These are phyloP conservation scores for Claviceps sorghi DNA, from an alignment of 2,329 filamentous ascomycete genomes.

Conservation along the genomic window DNA sequence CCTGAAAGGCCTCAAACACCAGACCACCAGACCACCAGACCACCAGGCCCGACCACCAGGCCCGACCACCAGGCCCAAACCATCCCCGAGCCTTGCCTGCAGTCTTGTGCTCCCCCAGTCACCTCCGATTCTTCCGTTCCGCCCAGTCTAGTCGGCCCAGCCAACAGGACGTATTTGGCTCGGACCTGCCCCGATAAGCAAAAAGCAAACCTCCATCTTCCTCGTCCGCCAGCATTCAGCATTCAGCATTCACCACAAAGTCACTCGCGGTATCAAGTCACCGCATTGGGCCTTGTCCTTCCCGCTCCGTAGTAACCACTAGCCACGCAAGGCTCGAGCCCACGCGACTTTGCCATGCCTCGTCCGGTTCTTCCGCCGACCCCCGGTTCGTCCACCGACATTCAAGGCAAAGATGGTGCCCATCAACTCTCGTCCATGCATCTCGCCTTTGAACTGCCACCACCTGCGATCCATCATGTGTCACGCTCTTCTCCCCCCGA, in stretches of 20 bases:
- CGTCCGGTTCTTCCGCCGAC: slow-evolving; percentile 45
- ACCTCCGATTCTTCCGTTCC: neutral
- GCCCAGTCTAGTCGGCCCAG: neutral
- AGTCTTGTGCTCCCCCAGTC: neutral
- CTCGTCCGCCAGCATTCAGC: neutral
- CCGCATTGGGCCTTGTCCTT: neutral
- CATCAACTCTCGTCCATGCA: slow-evolving; percentile 47
- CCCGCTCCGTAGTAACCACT: neutral
- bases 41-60: neutral
- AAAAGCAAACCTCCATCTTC: neutral
- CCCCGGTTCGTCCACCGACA: slow-evolving; percentile 66
- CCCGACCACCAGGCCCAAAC: neutral
- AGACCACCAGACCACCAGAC: neutral
- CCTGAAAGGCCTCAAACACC: neutral
- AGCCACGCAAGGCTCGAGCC: neutral
- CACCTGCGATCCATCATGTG: slow-evolving; percentile 50
- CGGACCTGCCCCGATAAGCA: neutral
- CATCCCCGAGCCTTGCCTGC: neutral
- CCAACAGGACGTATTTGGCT: neutral
- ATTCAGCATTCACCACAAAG: neutral
- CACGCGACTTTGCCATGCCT: slow-evolving; percentile 16
- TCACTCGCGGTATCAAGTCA: neutral
- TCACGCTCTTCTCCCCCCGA: slow-evolving; percentile 23
- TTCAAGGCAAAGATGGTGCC: slow-evolving; percentile 56
- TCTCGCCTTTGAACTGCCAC: slow-evolving; percentile 59